Evolutionary conservation across 83 land plant genomes (phyloP).

Genomic region (Thuja plicata): DNA sequence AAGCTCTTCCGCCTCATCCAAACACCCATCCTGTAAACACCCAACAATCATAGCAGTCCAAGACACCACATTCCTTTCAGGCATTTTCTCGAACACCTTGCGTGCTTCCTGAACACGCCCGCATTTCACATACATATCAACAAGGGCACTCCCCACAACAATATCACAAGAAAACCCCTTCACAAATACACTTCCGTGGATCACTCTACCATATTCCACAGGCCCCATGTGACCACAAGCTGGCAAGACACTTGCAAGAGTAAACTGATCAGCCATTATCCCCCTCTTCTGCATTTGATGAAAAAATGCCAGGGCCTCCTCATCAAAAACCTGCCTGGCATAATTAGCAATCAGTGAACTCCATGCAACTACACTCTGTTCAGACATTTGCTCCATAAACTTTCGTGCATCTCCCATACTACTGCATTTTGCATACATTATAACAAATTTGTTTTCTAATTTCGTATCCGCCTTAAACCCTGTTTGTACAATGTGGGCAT

Average conservation of each 20-base stretch:
- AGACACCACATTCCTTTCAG: conserved; percentile 11
- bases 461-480: background rate
- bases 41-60: conserved; percentile 15
- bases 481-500: background rate
- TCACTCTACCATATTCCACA: conserved; percentile 4
- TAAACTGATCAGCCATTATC: conserved; percentile 6
- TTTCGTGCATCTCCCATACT: conserved; percentile 28
- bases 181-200: background rate
- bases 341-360: conserved; percentile 11
- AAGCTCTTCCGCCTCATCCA: conserved; percentile 2
- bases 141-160: conserved; percentile 7
- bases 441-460: background rate
- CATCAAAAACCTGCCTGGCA: conserved; percentile 3
- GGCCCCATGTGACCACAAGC: conserved; percentile 2
- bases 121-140: conserved; percentile 10
- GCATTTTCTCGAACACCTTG: background rate
- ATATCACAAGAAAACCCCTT: background rate
- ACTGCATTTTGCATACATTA: conserved; percentile 11
- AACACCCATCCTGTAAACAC: conserved; percentile 1
- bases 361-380: conserved; percentile 24
- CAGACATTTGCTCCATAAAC: conserved; percentile 28
- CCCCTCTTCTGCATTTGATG: conserved; percentile 6
- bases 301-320: conserved; percentile 14
- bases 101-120: background rate
- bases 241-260: conserved; percentile 9